These are phyloP conservation scores for Candida ortonii DNA, from an alignment of 805 yeast species.

Conservation along the genomic window DNA sequence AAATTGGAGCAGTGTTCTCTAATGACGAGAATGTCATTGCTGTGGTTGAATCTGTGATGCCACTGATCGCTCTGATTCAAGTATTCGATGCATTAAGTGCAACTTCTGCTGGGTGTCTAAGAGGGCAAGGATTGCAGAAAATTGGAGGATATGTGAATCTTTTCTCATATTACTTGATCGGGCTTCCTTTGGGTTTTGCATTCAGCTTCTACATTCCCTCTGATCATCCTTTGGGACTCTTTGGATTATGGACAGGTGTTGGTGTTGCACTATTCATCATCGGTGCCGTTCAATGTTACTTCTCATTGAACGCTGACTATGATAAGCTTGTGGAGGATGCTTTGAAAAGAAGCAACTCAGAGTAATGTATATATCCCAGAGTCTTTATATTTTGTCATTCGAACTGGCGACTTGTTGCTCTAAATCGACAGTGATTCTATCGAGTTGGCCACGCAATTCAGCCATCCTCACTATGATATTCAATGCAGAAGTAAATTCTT, in stretches of 20 bases:
- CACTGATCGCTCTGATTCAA: slow-evolving; percentile 38
- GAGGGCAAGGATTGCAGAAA: slow-evolving; percentile 59
- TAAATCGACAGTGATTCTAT: too few species aligned
- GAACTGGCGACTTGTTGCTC: slow-evolving; percentile 6
- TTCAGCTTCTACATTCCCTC: slow-evolving; percentile 50
- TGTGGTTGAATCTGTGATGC: slow-evolving; percentile 27
- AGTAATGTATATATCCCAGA: slow-evolving; percentile 6
- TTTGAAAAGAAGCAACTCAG: slow-evolving; percentile 31
- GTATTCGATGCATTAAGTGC: slow-evolving; percentile 49
- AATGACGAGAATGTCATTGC: slow-evolving; percentile 29
- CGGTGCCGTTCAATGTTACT: slow-evolving; percentile 47
- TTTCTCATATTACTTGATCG: slow-evolving; percentile 64
- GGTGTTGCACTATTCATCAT: slow-evolving; percentile 38
- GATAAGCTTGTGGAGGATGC: slow-evolving; percentile 50
- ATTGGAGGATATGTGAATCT: slow-evolving; percentile 54
- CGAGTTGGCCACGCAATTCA: too few species aligned
- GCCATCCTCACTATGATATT: slow-evolving; percentile 13
- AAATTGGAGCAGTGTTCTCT: slow-evolving; percentile 32
- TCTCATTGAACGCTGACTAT: slow-evolving; percentile 47
- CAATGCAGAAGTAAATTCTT: slow-evolving; percentile 10
- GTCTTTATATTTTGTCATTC: not conserved
- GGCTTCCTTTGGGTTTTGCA: slow-evolving; percentile 61
- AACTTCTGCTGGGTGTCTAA: slow-evolving; percentile 49
- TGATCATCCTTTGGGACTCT: slow-evolving; percentile 35
- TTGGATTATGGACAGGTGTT: slow-evolving; percentile 37